Percentiles rank a stretch among this genome's conserved stretches.
Evolutionary conservation across 1,284 basidiomycete species (phyloP).

Genomic region (Ganoderma resinaceum): DNA sequence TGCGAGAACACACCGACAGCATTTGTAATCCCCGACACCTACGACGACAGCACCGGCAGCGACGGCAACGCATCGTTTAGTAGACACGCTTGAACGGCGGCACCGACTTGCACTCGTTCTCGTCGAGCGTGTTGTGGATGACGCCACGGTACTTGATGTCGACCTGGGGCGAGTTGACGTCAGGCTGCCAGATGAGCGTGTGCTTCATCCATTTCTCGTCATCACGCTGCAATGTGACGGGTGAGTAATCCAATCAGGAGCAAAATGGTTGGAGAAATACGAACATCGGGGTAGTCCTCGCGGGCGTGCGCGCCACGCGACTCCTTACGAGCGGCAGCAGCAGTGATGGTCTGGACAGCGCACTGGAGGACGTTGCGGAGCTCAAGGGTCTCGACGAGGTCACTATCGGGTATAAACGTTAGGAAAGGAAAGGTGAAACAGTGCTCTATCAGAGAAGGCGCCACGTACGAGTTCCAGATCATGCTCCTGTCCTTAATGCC

Average conservation of each 20-base stretch:
- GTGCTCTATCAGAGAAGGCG: neutral
- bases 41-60: neutral
- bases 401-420: conserved; percentile 53
- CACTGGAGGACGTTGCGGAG: conserved; percentile 95
- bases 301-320: conserved; percentile 98
- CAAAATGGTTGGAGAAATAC: conserved; percentile 30
- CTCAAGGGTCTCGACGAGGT: conserved; percentile 97
- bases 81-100: conserved; percentile 91
- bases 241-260: neutral
- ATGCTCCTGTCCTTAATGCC: conserved; percentile 97
- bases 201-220: conserved; percentile 96
- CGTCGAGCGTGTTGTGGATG: conserved; percentile 88
- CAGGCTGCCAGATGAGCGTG: conserved; percentile 87
- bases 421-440: neutral
- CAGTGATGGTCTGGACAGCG: conserved; percentile 95
- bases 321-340: conserved; percentile 96
- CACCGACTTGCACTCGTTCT: conserved; percentile 93
- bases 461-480: conserved; percentile 96
- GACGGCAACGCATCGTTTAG: conserved; percentile 43
- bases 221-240: conserved; percentile 64
- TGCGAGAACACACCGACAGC: neutral
- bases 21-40: neutral
- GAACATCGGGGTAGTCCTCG: conserved; percentile 91
- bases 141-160: conserved; percentile 91
- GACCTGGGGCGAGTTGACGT: conserved; percentile 80